Evolutionary conservation across 1,284 basidiomycete species (phyloP).

Genomic region (Trametes pubescens): DNA sequence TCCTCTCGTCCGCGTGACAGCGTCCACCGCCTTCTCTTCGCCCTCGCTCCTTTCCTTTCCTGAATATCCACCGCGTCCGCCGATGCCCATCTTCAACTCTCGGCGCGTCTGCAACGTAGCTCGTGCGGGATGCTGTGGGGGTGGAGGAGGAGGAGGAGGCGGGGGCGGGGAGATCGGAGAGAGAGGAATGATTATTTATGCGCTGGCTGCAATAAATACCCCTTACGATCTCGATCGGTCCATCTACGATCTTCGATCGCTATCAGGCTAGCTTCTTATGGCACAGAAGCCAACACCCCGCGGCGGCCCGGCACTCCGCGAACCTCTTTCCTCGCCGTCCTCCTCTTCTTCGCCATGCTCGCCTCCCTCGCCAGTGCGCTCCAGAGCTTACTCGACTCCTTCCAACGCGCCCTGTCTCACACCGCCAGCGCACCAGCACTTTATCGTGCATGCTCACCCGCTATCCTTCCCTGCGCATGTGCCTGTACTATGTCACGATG

Average conservation of each 20-base stretch:
- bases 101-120: no score
- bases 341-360: not conserved
- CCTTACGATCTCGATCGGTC: constrained; percentile 17
- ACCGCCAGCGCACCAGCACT: not conserved
- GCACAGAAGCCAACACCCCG: not conserved
- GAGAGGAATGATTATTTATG: not conserved
- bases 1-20: constrained; percentile 3
- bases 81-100: not conserved
- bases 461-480: not conserved
- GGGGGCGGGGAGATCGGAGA: constrained; percentile 7
- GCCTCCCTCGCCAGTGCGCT: not conserved
- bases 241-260: not conserved
- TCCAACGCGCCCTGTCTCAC: not conserved
- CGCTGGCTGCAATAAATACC: not conserved
- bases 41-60: not conserved
- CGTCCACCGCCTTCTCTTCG: not conserved
- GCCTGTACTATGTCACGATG: not conserved
- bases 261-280: constrained; percentile 3
- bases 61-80: not conserved
- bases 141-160: not conserved
- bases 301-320: constrained; percentile 16
- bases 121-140: not conserved
- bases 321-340: not conserved
- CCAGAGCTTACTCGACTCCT: not conserved
- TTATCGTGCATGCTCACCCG: not conserved